Base-by-base conservation (phyloP, 768 basidiomycete species). In the Lactifluus subvellereus region DNA sequence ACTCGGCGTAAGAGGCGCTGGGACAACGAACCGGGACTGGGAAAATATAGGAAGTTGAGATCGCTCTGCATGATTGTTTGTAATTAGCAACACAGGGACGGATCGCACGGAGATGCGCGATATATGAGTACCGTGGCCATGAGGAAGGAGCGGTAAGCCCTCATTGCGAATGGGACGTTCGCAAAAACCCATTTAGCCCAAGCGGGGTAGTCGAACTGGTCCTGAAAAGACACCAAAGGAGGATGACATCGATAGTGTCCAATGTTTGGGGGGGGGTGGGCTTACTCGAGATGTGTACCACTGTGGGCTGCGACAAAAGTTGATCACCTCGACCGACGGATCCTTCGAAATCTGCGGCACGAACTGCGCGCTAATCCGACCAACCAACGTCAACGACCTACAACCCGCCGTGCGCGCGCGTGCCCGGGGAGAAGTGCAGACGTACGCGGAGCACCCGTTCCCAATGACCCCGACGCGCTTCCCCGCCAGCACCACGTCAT, bases 381-480 rank as follows among this genome's bases (percentile, higher is more conserved):
- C 13, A 6, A 5, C 1, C 14, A 43, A 7, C 16, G 7, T 18
- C 14, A 18, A 18, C 6, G 6, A 40, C 38, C 9, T 40, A 40
- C 27, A 71, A 38, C 11, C 18, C 2, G 40, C 63, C n/a, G 56
- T 35, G n/a, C 30, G 30, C 27, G 5, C 43, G 60, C 11, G n/a
- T n/a, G n/a, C n/a, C n/a, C n/a, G n/a, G n/a, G n/a, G n/a, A n/a
- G n/a, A n/a, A n/a, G n/a, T n/a, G n/a, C n/a, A n/a, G n/a, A 66
- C 64, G 30, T 50, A 84, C 78, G 79, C 84, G 47, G 82, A 83
- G 64, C 80, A 84, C 4, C 84, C 85, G 68, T 85, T 85, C 43
- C 85, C 85, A 68, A 86, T 80, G 14, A 87, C 80, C 1, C 81
- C 84, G 7, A 88, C 78, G 32, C 76, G 74, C 71, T 84, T 84